Evolutionary conservation across 768 basidiomycete genomes (phyloP).

Genomic region (Amanita phalloides): DNA sequence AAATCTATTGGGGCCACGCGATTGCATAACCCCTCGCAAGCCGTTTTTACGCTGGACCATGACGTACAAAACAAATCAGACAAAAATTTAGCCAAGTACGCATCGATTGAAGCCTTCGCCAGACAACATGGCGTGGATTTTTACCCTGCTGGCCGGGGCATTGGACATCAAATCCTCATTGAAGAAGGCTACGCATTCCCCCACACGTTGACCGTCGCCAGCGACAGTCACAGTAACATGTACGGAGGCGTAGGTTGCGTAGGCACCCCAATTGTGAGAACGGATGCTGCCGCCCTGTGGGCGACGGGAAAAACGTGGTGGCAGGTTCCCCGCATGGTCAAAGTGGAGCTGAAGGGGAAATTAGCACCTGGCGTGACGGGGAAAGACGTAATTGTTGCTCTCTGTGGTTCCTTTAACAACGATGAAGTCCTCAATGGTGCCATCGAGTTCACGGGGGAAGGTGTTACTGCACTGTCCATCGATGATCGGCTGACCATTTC

Average conservation of each 20-base stretch:
- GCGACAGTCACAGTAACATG: conserved; percentile 97
- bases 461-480: conserved; percentile 63
- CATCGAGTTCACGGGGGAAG: conserved; percentile 91
- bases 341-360: conserved; percentile 78
- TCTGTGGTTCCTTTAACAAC: conserved; percentile 91
- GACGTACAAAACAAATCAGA: conserved; percentile 92
- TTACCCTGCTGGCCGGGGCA: conserved; percentile 94
- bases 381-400: conserved; percentile 95
- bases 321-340: conserved; percentile 96
- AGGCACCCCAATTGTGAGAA: conserved; percentile 95
- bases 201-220: conserved; percentile 88
- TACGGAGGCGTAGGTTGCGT: conserved; percentile 97
- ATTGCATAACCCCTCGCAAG: conserved; percentile 72
- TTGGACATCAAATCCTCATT: conserved; percentile 94
- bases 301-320: conserved; percentile 99
- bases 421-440: conserved; percentile 97
- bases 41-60: conserved; percentile 95
- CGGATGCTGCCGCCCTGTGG: conserved; percentile 93
- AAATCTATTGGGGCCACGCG: conserved; percentile 86
- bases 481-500: conserved; percentile 94
- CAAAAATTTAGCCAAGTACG: conserved; percentile 90
- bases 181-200: conserved; percentile 99
- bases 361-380: conserved; percentile 89
- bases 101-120: conserved; percentile 85
- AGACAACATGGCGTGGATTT: conserved; percentile 82